These are phyloP conservation scores for Dalbergia cultrata DNA, from an alignment of 306 rosid species.

Conservation along the genomic window DNA sequence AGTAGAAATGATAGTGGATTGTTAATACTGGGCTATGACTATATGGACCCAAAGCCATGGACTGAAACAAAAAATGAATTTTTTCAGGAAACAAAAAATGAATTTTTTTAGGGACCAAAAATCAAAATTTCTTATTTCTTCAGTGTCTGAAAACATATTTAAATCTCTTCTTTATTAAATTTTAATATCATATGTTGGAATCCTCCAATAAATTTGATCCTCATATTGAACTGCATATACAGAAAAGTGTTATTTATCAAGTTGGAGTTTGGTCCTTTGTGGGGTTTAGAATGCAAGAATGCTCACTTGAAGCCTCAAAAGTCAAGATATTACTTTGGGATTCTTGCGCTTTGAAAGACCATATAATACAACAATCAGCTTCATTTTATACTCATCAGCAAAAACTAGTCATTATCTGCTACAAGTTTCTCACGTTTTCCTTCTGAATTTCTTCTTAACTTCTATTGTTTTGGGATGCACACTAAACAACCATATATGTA, in stretches of 20 bases:
- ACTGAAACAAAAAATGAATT: no score
- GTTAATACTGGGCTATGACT: no score
- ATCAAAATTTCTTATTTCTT: no score
- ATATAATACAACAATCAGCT: neutral
- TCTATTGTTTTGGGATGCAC: no score
- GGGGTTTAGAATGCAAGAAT: neutral
- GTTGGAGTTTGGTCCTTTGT: neutral
- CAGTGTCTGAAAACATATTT: neutral
- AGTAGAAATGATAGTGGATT: no score
- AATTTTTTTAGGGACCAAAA: no score
- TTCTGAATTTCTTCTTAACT: neutral
- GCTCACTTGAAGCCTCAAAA: conserved; percentile 12
- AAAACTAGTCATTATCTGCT: no score
- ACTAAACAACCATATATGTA: no score
- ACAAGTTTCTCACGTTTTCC: neutral
- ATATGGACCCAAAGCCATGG: no score
- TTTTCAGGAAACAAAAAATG: no score
- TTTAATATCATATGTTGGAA: conserved; percentile 17
- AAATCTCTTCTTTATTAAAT: neutral
- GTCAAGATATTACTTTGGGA: neutral
- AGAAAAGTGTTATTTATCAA: neutral
- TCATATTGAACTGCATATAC: neutral
- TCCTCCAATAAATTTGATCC: neutral
- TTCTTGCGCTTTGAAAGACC: neutral
- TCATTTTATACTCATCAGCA: no score